phyloP scores from a whole-genome alignment of 192 early-diverging fungal species.

The Lobosporangium transversale region DNA sequence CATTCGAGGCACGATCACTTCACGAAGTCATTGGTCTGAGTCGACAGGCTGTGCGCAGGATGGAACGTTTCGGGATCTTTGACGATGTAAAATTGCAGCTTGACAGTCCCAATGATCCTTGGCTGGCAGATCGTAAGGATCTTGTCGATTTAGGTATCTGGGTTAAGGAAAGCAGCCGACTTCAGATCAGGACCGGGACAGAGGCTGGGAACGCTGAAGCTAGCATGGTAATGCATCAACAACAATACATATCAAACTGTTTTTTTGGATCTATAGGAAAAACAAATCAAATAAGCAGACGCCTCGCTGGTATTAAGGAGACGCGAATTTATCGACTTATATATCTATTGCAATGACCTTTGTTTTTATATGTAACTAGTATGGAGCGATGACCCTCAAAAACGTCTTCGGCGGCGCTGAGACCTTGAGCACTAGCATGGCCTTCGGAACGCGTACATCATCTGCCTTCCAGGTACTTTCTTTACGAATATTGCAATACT shows the following conservation, averaged over 20 bases:
- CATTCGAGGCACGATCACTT: constrained; percentile 61
- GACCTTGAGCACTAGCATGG: constrained; percentile 73
- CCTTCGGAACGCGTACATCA: constrained; percentile 79
- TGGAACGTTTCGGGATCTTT: constrained; percentile 77
- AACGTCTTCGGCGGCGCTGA: constrained; percentile 94
- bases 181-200: constrained; percentile 87
- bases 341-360: not conserved
- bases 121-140: constrained; percentile 53
- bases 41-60: constrained; percentile 62
- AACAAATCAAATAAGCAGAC: no score
- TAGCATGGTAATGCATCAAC: constrained; percentile 79
- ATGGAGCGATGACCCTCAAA: constrained; percentile 70
- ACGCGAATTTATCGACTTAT: not conserved
- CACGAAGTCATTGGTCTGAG: constrained; percentile 69
- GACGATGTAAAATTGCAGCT: constrained; percentile 70
- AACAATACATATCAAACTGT: no score
- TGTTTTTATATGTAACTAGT: constrained; percentile 21
- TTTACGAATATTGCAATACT: not conserved
- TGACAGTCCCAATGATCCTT: constrained; percentile 63
- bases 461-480: constrained; percentile 59
- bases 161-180: constrained; percentile 76
- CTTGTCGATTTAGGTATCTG: constrained; percentile 77
- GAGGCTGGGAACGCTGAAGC: constrained; percentile 92
- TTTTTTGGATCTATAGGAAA: no score
- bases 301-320: no score